These are phyloP conservation scores for Chrysanthemum lavandulifolium DNA, from an alignment of 129 eudicot species.

Conservation along the genomic window DNA sequence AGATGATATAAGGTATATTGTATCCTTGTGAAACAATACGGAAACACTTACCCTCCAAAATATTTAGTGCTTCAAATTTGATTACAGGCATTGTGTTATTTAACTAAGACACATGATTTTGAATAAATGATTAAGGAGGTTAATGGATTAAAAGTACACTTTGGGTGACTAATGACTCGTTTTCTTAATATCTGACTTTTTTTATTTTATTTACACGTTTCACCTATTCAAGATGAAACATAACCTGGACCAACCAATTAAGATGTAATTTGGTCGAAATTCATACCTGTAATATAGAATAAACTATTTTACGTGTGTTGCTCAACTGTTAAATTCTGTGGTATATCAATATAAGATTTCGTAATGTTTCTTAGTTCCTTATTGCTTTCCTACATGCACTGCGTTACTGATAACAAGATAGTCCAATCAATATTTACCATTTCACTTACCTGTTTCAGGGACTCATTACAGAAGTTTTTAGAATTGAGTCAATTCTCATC, in stretches of 20 bases:
- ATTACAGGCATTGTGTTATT: neutral
- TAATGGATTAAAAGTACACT: no score
- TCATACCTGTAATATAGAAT: neutral
- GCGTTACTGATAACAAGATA: neutral
- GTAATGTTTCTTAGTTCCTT: neutral
- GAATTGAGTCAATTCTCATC: slow-evolving; percentile 37
- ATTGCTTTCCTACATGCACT: neutral
- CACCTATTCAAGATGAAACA: neutral
- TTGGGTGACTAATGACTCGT: no score
- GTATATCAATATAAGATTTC: neutral
- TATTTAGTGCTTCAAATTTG: neutral
- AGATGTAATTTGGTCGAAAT: neutral
- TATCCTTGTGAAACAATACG: no score
- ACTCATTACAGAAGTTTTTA: slow-evolving; percentile 50
- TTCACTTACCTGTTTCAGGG: slow-evolving; percentile 45
- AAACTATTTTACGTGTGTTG: neutral
- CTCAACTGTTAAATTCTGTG: slow-evolving; percentile 4
- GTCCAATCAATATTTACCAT: slow-evolving; percentile 18
- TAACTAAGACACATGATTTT: neutral
- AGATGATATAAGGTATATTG: slow-evolving; percentile 56
- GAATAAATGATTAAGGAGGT: neutral
- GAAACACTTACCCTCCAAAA: no score
- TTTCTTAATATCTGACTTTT: no score
- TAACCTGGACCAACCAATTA: neutral
- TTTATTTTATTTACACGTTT: neutral